Evolutionary conservation across 345 rosid genomes (phyloP).

Genomic region (Carallia pectinifolia): DNA sequence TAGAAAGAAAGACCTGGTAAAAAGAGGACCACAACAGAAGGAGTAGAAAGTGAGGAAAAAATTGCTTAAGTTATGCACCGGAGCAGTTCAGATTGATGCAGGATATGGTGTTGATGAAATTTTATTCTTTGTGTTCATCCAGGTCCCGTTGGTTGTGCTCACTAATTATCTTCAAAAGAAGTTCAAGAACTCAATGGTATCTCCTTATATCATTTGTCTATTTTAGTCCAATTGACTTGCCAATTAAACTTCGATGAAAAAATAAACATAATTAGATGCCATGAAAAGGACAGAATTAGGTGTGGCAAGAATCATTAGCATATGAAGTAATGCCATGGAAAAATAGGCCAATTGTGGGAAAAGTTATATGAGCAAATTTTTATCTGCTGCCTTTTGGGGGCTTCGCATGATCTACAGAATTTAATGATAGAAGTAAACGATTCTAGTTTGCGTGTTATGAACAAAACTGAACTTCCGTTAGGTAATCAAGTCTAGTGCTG

Average conservation of each 20-base stretch:
- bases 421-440: no score
- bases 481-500: background rate
- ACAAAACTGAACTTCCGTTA: background rate
- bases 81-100: background rate
- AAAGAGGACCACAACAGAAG: background rate
- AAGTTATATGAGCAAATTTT: no score
- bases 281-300: background rate
- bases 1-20: no score
- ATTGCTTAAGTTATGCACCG: background rate
- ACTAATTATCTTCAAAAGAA: conserved; percentile 74
- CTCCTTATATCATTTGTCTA: background rate
- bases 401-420: no score
- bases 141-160: conserved; percentile 88
- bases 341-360: no score
- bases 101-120: conserved; percentile 6
- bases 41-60: background rate
- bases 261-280: background rate
- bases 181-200: conserved; percentile 78
- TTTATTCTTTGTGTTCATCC: conserved; percentile 9
- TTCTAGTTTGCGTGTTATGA: no score
- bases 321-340: no score
- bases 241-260: background rate
- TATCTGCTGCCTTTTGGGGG: no score
- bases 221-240: background rate
- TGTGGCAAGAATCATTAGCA: no score